Base-by-base conservation (phyloP, 2,329 filamentous ascomycete species). In the Ramularia collo-cygni region DNA sequence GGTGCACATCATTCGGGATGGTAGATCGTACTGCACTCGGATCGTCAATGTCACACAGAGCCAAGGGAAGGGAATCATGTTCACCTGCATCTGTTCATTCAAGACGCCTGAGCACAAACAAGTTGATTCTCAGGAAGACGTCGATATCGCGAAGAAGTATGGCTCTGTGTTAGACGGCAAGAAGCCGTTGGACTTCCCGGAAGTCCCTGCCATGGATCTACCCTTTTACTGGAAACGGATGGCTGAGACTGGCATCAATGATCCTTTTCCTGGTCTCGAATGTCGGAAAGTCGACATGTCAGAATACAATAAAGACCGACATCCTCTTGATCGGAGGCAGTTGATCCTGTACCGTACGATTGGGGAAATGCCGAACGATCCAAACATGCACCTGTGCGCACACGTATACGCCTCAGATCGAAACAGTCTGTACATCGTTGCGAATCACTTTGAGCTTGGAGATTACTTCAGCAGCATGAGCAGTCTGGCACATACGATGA, bases 371-470 rank as follows among this genome's bases (percentile, higher is more conserved):
- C 53, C 60, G 4, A 19, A 52, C 43, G 55, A 65, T 43, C 59
- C 72, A 21, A 78, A 78, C 47, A 55, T 78, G 13, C 74, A 77
- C 47, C 69, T 73, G 1, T 75, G 71, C 48, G 74, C 72, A 3
- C 75, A 79, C 54, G 60, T 77, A 30, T 78, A 76, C 50, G 69
- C 74, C 1, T 72, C 69, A 24, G 75, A 77, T 48, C 67, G 70
- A 16, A 77, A 77, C 41, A 71, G 70, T 13, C 57, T 77, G 9
- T 69, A 71, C 54, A 57, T 75, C 31, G 65, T 76, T 2, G 63
- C 70, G 2, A 71, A 71, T 15, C 67, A 72, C 12, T 53, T 72
- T n/a, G 66, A 66, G 0, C 56, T 68, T 16, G 62, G 59, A 16
- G 57, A 64, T 27, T 46, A 56, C 5, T 66, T 61, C 43, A 59